A percentile compares a stretch with the other conserved stretches of the same genome.
phyloP scores from a whole-genome alignment of 805 yeast genomes.

The Candida silvatica region DNA sequence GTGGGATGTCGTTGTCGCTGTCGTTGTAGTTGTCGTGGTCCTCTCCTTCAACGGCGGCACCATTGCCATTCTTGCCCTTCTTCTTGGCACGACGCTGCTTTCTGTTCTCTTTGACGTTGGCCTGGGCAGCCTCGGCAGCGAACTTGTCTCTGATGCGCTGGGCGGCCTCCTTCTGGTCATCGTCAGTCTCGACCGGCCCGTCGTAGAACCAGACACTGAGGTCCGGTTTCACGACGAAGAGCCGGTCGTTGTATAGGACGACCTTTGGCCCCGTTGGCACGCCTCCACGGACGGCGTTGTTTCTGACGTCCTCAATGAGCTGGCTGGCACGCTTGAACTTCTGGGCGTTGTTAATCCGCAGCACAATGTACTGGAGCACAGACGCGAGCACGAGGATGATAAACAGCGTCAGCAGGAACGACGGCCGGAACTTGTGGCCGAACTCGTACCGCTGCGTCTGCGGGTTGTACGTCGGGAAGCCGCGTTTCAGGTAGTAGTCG shows the following conservation, averaged over 20 bases:
- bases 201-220: slow-evolving; percentile 8
- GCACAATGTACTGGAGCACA: slow-evolving; percentile 8
- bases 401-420: slow-evolving; percentile 1
- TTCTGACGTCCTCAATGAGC: slow-evolving; percentile 10
- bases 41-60: too few relatives aligned
- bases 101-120: slow-evolving; percentile 4
- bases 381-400: slow-evolving; percentile 4
- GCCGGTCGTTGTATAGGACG: slow-evolving; percentile 10
- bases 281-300: slow-evolving; percentile 4
- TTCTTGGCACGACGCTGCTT: slow-evolving; percentile 2
- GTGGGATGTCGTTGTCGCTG: not conserved
- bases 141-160: slow-evolving; percentile 6
- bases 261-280: slow-evolving; percentile 7
- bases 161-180: slow-evolving; percentile 5
- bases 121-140: not conserved
- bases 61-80: not conserved
- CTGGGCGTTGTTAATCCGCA: slow-evolving; percentile 7
- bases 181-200: slow-evolving; percentile 5
- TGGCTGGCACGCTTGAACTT: slow-evolving; percentile 9
- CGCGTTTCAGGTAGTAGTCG: slow-evolving; percentile 74
- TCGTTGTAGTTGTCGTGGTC: not conserved
- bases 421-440: slow-evolving; percentile 10
- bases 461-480: slow-evolving; percentile 74
- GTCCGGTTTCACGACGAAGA: slow-evolving; percentile 14
- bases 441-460: slow-evolving; percentile 6